Conservation (phyloP, 495 filamentous ascomycete species). For the Podospora pseudoanserina region DNA sequence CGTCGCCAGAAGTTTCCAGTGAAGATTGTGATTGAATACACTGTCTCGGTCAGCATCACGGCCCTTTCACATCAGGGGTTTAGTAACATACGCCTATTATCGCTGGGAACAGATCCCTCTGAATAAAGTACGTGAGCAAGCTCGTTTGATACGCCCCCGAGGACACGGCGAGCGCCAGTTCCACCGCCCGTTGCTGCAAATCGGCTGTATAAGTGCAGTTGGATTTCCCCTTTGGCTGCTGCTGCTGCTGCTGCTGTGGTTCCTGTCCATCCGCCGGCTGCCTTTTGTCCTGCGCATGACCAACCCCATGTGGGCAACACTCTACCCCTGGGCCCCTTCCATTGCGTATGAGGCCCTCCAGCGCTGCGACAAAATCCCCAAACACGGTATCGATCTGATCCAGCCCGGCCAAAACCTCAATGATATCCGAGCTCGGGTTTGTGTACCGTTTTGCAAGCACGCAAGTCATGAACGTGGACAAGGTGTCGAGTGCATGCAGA, state of each 20-base stretch:
- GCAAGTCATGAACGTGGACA: conserved; percentile 79
- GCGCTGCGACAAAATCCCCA: conserved; percentile 76
- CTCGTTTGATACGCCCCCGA: conserved; percentile 92
- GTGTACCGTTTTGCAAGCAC: conserved; percentile 87
- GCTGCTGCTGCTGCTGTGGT: background rate
- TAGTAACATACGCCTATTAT: conserved; percentile 74
- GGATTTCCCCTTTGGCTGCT: background rate
- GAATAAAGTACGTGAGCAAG: conserved; percentile 89
- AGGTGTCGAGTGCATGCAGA: conserved; percentile 87
- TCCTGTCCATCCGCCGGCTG: conserved; percentile 5
- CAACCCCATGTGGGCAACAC: conserved; percentile 13
- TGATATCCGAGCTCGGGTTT: conserved; percentile 93
- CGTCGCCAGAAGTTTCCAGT: conserved; percentile 41
- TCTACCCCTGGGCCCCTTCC: conserved; percentile 52
- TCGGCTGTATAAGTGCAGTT: conserved; percentile 42
- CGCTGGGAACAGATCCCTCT: conserved; percentile 88
- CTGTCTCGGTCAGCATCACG: conserved; percentile 40
- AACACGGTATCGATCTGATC: conserved; percentile 82
- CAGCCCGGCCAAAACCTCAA: conserved; percentile 81
- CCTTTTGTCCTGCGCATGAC: conserved; percentile 10
- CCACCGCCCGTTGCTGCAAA: conserved; percentile 72
- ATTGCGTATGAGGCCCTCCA: conserved; percentile 79
- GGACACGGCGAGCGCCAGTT: conserved; percentile 77
- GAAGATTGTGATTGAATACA: conserved; percentile 70
- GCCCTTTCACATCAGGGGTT: background rate